phyloP scores from a whole-genome alignment of 306 rosid genomes.

The Sphenostylis stenocarpa region DNA sequence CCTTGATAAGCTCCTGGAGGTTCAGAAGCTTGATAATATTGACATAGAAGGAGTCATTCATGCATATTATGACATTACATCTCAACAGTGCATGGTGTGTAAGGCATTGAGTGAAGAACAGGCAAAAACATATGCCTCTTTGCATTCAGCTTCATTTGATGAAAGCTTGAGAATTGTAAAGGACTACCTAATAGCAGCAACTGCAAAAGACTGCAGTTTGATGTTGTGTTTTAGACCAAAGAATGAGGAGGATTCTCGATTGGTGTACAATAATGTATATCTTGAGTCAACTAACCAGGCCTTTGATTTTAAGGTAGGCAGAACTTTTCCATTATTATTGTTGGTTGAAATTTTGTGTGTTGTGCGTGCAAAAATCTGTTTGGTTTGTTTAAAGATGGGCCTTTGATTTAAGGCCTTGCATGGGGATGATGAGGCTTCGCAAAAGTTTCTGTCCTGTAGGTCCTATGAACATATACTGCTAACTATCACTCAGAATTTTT shows the following conservation, averaged over 20 bases:
- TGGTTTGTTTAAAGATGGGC: background rate
- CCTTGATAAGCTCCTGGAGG: constrained; percentile 69
- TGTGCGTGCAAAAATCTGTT: background rate
- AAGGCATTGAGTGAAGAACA: constrained; percentile 59
- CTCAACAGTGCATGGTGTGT: constrained; percentile 76
- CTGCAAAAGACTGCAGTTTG: constrained; percentile 96
- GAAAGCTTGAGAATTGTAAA: constrained; percentile 77
- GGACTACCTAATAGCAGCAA: constrained; percentile 84
- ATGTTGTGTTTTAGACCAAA: constrained; percentile 76
- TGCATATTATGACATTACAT: constrained; percentile 74
- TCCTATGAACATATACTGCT: background rate
- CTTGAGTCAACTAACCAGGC: constrained; percentile 70
- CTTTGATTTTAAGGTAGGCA: constrained; percentile 79
- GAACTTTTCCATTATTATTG: constrained; percentile 12
- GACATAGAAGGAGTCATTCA: constrained; percentile 94
- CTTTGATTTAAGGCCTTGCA: constrained; percentile 7
- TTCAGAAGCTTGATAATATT: constrained; percentile 80
- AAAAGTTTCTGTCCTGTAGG: background rate
- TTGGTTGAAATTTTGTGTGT: constrained; percentile 16
- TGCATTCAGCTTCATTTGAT: constrained; percentile 81
- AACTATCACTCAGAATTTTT: background rate
- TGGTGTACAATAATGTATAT: constrained; percentile 48
- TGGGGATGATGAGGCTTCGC: background rate
- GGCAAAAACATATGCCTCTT: constrained; percentile 46
- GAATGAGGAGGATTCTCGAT: constrained; percentile 49